Evolutionary conservation across 1,284 basidiomycete species (phyloP).

Genomic region (Irpex sp.): DNA sequence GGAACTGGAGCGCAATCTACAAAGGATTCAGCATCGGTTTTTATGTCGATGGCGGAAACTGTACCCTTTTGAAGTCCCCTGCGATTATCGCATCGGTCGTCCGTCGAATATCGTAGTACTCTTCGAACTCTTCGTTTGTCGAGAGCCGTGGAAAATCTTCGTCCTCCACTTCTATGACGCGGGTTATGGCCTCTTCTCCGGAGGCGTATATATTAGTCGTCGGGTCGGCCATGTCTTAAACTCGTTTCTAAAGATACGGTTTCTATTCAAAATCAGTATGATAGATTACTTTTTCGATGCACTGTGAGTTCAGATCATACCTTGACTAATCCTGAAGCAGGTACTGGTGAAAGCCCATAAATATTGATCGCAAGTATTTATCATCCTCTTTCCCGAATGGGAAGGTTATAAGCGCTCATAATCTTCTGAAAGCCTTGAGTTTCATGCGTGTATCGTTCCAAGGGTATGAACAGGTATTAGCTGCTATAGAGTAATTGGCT

Average conservation of each 20-base stretch:
- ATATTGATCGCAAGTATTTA: too few relatives aligned
- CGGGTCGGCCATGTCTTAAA: conserved; percentile 23
- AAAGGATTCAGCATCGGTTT: background rate
- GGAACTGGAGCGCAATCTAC: conserved; percentile 92
- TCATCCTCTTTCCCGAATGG: too few relatives aligned
- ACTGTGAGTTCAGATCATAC: too few relatives aligned
- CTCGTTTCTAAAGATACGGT: background rate
- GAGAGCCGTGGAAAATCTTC: conserved; percentile 35
- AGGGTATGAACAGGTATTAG: too few relatives aligned
- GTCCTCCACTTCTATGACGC: conserved; percentile 42
- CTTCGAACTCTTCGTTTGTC: conserved; percentile 37
- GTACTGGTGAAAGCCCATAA: too few relatives aligned
- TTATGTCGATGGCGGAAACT: conserved; percentile 13
- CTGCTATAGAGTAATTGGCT: too few relatives aligned
- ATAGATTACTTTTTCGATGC: too few relatives aligned
- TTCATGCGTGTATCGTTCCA: too few relatives aligned
- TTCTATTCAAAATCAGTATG: too few relatives aligned
- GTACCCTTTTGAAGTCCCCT: conserved; percentile 58
- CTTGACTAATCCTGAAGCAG: too few relatives aligned
- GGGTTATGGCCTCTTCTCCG: conserved; percentile 57
- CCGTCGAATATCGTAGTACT: conserved; percentile 61
- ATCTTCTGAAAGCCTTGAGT: too few relatives aligned
- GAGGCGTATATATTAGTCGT: conserved; percentile 48
- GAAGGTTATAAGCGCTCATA: too few relatives aligned
- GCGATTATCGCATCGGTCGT: conserved; percentile 49